Percentiles rank a stretch among this genome's conserved stretches.
Conservation (phyloP, 2,329 filamentous ascomycete genomes). For the Didymella pinodella region DNA sequence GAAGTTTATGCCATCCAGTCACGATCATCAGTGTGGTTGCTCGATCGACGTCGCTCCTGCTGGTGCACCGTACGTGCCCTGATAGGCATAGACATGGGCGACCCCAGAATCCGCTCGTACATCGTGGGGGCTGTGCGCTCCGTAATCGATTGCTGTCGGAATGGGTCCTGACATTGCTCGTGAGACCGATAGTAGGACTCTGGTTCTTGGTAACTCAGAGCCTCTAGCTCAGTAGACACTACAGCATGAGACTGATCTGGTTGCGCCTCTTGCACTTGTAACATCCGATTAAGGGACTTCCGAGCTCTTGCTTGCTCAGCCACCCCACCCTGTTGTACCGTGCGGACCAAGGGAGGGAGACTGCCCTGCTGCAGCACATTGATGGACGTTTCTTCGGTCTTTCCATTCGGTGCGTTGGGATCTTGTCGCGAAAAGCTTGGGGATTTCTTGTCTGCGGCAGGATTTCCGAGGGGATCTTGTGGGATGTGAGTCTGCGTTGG, state of each 20-base stretch:
- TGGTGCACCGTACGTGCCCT: neutral
- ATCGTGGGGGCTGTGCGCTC: neutral
- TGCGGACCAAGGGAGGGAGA: too few species aligned
- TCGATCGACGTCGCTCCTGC: conserved; percentile 5
- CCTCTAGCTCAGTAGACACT: neutral
- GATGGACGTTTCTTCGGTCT: neutral
- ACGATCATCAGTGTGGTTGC: conserved; percentile 20
- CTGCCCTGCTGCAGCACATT: neutral
- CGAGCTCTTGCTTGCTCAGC: neutral
- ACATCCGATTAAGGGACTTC: too few species aligned
- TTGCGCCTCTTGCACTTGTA: neutral
- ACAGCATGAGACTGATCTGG: neutral
- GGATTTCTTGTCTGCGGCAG: too few species aligned
- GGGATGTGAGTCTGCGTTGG: neutral
- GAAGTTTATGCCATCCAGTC: conserved; percentile 13
- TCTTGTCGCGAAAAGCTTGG: neutral
- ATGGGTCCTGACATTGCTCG: neutral
- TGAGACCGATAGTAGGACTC: conserved; percentile 9
- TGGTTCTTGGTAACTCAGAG: neutral
- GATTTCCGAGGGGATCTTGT: neutral
- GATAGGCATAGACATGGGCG: neutral
- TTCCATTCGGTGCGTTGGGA: neutral
- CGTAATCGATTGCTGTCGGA: neutral
- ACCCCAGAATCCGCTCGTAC: too few species aligned
- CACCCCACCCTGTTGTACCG: too few species aligned